Conservation (phyloP, 805 yeast genomes). For the Metschnikowia reukaufii region DNA sequence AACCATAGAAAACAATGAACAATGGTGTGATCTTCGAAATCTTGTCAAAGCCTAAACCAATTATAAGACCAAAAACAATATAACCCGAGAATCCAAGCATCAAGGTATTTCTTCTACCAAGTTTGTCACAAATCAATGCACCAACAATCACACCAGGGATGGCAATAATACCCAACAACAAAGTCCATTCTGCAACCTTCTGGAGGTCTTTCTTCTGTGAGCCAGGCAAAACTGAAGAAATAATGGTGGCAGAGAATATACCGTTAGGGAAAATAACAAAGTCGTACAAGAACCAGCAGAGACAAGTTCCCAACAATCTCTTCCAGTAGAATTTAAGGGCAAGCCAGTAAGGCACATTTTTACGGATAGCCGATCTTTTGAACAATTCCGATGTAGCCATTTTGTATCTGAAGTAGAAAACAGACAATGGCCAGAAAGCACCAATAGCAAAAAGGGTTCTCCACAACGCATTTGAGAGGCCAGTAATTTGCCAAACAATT, state of each 20-base stretch:
- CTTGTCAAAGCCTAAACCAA: slow-evolving; percentile 62
- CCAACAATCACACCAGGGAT: slow-evolving; percentile 75
- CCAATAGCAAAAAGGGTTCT: slow-evolving; percentile 68
- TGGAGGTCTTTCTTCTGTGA: slow-evolving; percentile 42
- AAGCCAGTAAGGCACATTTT: slow-evolving; percentile 50
- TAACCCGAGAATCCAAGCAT: slow-evolving; percentile 72
- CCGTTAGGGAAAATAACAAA: slow-evolving; percentile 82
- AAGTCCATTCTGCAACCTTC: slow-evolving; percentile 70
- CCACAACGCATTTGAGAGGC: slow-evolving; percentile 56
- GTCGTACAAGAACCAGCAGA: slow-evolving; percentile 79
- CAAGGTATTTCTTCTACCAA: slow-evolving; percentile 73
- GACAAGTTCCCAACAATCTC: slow-evolving; percentile 66
- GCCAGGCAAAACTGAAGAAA: slow-evolving; percentile 46
- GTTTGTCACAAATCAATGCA: slow-evolving; percentile 58
- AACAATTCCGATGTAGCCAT: slow-evolving; percentile 68
- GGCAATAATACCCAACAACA: slow-evolving; percentile 61
- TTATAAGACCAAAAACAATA: slow-evolving; percentile 67
- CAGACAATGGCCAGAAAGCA: slow-evolving; percentile 65
- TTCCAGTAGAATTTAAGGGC: slow-evolving; percentile 68
- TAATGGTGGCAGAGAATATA: slow-evolving; percentile 62
- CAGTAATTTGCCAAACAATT: slow-evolving; percentile 62
- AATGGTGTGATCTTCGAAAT: slow-evolving; percentile 57
- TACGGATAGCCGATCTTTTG: slow-evolving; percentile 62
- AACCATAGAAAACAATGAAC: slow-evolving; percentile 70
- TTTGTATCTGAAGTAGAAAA: slow-evolving; percentile 69